phyloP scores from a whole-genome alignment of 208 protist genomes.

The Tritrichomonas foetus region DNA sequence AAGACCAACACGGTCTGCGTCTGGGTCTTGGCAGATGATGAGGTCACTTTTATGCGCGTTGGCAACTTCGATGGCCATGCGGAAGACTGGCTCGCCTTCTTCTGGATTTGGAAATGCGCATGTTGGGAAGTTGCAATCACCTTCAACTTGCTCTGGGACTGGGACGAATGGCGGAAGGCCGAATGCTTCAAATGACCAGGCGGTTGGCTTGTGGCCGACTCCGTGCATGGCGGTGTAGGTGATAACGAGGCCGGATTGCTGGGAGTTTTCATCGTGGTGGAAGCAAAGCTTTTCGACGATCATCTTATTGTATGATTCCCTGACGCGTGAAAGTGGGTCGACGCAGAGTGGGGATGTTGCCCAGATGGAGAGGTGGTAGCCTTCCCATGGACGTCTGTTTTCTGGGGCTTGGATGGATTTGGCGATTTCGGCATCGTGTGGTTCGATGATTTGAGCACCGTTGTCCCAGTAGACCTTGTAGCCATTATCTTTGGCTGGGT shows the following conservation, averaged over 20 bases:
- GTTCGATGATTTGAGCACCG: slow-evolving; percentile 37
- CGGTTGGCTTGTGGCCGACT: not conserved
- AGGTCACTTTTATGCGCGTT: not conserved
- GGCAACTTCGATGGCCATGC: not conserved
- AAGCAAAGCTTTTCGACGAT: not conserved
- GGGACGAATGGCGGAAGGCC: not conserved
- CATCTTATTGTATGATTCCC: not conserved
- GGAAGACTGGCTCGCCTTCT: slow-evolving; percentile 31
- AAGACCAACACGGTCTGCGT: slow-evolving; percentile 2
- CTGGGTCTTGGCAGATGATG: slow-evolving; percentile 29
- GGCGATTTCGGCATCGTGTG: slow-evolving; percentile 23
- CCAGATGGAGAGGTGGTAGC: not conserved
- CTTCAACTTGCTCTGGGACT: slow-evolving; percentile 35
- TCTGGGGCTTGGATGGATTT: not conserved
- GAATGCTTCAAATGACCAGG: not conserved
- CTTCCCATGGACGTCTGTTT: not conserved
- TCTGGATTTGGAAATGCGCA: slow-evolving; percentile 31
- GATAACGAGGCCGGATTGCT: not conserved
- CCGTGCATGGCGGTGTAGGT: slow-evolving; percentile 22
- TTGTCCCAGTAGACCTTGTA: slow-evolving; percentile 40
- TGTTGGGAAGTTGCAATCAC: slow-evolving; percentile 38
- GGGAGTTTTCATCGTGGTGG: not conserved
- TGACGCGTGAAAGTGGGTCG: not conserved
- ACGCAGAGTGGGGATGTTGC: not conserved
- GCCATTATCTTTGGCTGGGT: slow-evolving; percentile 32